Evolutionary conservation across 1,284 basidiomycete genomes (phyloP).

Genomic region (Tremellales sp.): DNA sequence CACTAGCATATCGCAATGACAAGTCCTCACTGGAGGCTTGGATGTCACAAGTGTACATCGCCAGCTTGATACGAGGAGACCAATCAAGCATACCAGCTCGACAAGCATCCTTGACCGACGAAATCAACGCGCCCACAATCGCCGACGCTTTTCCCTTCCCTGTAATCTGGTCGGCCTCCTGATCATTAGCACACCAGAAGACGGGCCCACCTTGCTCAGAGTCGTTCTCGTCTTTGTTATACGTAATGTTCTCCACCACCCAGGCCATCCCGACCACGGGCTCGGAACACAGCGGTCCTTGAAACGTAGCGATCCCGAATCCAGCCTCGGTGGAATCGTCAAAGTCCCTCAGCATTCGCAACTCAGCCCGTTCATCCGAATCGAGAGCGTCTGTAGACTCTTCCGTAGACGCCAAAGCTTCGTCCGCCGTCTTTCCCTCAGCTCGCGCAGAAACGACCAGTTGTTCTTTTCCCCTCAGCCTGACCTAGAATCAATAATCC

Average conservation of each 20-base stretch:
- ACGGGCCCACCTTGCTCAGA: constrained; percentile 62
- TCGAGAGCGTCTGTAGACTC: constrained; percentile 21
- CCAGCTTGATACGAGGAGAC: constrained; percentile 94
- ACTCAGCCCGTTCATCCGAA: constrained; percentile 25
- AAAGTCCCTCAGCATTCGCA: constrained; percentile 57
- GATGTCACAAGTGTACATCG: constrained; percentile 99
- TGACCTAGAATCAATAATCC: constrained; percentile 9
- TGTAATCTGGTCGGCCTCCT: constrained; percentile 33
- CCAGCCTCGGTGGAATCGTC: constrained; percentile 83
- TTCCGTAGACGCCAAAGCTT: constrained; percentile 40
- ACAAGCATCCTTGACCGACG: constrained; percentile 83
- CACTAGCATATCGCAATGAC: not conserved
- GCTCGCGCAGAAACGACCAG: constrained; percentile 41
- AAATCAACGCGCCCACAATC: constrained; percentile 82
- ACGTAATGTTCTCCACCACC: constrained; percentile 70
- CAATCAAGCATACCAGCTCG: constrained; percentile 87
- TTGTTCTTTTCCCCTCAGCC: constrained; percentile 35
- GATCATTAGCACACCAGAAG: constrained; percentile 5
- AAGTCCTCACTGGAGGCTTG: constrained; percentile 81
- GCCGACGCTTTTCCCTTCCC: constrained; percentile 66
- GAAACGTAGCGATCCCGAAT: constrained; percentile 90
- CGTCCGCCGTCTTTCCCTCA: constrained; percentile 41
- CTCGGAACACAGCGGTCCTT: constrained; percentile 92
- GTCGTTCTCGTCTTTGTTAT: constrained; percentile 54
- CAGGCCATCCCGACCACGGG: constrained; percentile 92